A percentile compares a stretch with the other conserved stretches of the same genome.
These are phyloP conservation scores for Chaetoceros tenuissimus DNA, from an alignment of 108 stramenopile genomes.

Conservation along the genomic window DNA sequence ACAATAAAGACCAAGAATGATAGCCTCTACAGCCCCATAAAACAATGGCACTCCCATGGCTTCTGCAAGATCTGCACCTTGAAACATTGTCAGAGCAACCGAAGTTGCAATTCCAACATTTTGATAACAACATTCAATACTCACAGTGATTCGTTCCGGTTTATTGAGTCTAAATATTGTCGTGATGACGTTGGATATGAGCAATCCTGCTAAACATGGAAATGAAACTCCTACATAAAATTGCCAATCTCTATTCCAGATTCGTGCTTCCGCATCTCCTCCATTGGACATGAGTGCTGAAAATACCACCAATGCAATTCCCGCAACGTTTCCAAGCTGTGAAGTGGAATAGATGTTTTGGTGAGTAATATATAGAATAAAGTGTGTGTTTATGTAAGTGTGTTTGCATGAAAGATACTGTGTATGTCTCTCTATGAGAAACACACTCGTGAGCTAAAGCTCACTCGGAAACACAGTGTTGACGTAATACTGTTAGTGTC, in stretches of 20 bases:
- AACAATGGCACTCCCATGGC: constrained; percentile 76
- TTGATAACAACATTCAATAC: constrained; percentile 85
- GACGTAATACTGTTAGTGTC: too few relatives aligned
- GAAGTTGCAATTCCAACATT: constrained; percentile 81
- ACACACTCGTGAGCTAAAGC: too few relatives aligned
- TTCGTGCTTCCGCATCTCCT: constrained; percentile 32
- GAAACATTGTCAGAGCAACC: constrained; percentile 75
- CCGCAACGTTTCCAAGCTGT: constrained; percentile 63
- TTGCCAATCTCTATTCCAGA: constrained; percentile 68
- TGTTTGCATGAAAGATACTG: too few relatives aligned
- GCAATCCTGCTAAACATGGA: constrained; percentile 56
- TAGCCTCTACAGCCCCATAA: constrained; percentile 64
- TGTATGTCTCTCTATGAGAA: too few relatives aligned
- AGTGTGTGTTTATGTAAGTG: too few relatives aligned
- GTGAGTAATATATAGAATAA: constrained; percentile 31
- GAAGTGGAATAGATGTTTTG: constrained; percentile 41
- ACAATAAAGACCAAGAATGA: constrained; percentile 64
- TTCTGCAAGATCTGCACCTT: constrained; percentile 37
- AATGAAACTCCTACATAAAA: constrained; percentile 69
- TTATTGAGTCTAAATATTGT: constrained; percentile 32
- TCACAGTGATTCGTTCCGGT: constrained; percentile 72
- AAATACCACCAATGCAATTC: constrained; percentile 57
- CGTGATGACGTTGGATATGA: constrained; percentile 44
- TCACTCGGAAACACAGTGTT: too few relatives aligned
- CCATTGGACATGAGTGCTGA: constrained; percentile 52